Evolutionary conservation across 2,329 filamentous ascomycete species (phyloP).

Genomic region (Ceratocystis lukuohia): DNA sequence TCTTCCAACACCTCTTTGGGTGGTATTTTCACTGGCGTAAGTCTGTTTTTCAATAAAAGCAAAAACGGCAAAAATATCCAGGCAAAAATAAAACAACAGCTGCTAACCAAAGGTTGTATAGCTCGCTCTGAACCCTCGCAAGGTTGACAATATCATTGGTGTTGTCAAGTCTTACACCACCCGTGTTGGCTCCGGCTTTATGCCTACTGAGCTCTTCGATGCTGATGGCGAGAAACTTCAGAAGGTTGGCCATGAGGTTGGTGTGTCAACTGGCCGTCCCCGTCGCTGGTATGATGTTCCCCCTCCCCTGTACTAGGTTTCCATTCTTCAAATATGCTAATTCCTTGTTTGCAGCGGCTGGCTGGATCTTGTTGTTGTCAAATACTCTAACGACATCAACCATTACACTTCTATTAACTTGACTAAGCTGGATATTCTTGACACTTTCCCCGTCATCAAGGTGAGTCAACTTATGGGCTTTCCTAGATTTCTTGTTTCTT

Average conservation of each 20-base stretch:
- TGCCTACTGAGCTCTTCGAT: constrained; percentile 44
- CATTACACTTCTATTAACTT: constrained; percentile 32
- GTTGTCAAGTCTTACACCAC: constrained; percentile 52
- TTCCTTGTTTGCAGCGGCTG: constrained; percentile 29
- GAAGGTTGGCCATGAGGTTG: constrained; percentile 31
- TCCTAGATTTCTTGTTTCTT: constrained; percentile 11
- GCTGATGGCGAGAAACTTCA: constrained; percentile 30
- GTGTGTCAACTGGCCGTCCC: constrained; percentile 20
- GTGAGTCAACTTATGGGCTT: neutral
- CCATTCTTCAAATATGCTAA: neutral
- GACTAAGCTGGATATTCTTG: constrained; percentile 51
- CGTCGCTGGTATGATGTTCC: constrained; percentile 10
- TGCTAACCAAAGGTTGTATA: constrained; percentile 12
- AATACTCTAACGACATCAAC: constrained; percentile 50
- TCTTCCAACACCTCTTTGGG: constrained; percentile 24
- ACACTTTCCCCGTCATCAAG: constrained; percentile 62
- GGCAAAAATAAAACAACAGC: neutral
- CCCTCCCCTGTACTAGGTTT: no score
- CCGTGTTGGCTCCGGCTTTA: constrained; percentile 45
- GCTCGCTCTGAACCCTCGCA: constrained; percentile 34
- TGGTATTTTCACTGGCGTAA: constrained; percentile 23
- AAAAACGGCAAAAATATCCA: no score
- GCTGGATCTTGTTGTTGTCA: constrained; percentile 54
- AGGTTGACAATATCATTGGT: constrained; percentile 45
- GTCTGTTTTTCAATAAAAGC: neutral